Evolutionary conservation across 2,329 filamentous ascomycete species (phyloP).

Genomic region (Fusarium protoensiforme): DNA sequence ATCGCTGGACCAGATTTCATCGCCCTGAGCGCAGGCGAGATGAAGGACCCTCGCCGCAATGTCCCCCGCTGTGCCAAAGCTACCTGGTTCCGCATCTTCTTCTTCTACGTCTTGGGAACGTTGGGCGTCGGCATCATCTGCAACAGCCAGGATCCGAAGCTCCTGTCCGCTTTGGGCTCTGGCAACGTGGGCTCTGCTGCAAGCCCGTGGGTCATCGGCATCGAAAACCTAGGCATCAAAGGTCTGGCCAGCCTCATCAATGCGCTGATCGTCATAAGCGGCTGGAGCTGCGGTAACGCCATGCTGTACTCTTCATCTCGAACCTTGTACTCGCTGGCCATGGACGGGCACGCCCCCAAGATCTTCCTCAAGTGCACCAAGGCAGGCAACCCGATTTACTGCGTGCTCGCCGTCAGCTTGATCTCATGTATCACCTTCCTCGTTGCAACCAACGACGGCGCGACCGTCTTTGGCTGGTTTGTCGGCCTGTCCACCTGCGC

Average conservation of each 20-base stretch:
- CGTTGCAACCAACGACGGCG: background rate
- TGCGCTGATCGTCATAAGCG: background rate
- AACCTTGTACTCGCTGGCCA: background rate
- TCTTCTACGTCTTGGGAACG: background rate
- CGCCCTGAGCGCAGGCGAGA: background rate
- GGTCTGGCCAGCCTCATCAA: background rate
- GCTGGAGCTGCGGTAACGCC: background rate
- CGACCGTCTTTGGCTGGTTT: background rate
- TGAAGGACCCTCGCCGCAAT: background rate
- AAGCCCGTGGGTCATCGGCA: background rate
- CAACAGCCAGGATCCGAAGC: background rate
- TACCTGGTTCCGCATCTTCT: constrained; percentile 67
- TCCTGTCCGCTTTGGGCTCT: background rate
- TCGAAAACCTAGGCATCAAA: background rate
- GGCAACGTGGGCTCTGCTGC: background rate
- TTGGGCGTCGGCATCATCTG: background rate
- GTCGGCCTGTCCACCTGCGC: background rate
- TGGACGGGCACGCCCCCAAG: background rate
- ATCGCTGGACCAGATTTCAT: background rate
- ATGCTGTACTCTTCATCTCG: background rate
- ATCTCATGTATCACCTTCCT: background rate
- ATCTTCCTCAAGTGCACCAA: background rate
- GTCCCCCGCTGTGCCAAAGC: constrained; percentile 47
- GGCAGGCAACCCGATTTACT: background rate
- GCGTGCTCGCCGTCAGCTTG: background rate